Evolutionary conservation across 371 early-diverging fungal genomes (phyloP), one percentile per base, ranked within the genome.

Genomic region (Syncephalis plumigaleata): DNA sequence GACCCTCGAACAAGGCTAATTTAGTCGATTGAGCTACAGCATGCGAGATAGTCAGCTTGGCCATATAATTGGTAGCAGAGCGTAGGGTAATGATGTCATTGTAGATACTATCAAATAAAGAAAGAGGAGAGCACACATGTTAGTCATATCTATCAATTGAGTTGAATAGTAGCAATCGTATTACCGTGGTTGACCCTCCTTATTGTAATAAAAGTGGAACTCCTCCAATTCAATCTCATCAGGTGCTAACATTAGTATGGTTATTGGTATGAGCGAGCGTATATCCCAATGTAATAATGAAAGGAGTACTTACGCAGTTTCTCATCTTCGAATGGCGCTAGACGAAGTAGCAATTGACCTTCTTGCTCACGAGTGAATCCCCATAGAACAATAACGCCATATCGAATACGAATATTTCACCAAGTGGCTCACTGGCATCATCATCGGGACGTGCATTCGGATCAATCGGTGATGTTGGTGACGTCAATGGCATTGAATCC

Each of bases 381-480:
- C 97, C 97, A 96, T 52, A 91, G 78, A 1, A 93, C 94, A 1
- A 87, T 83, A 5, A 91, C 92, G 22, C 96, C 92, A 56, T 91
- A 92, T 91, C 92, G 55, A 92, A 94, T 43, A 83, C 63, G 50
- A 84, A 85, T 9, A 84, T 60, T 54, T 86, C 86, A 39, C 82
- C 81, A 7, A 11, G 11, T 31, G 31, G 31, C 7, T 31, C 31
- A 7, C 4, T 11, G 4, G 31, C 4, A 7, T 4, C 4, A 31
- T 31, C 21, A 75, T 75, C 46, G 59, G 65, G 45, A 73, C 74
- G 7, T 64, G 66, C 20, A 59, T 53, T 2, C 16, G 20, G 13
- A 13, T 24, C 11, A 13, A 13, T 9, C 22, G 22, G 22, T 18
- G 22, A 22, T 13, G 22, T 7, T 43, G 43, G 24, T 20, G 9